phyloP scores from a whole-genome alignment of 768 basidiomycete genomes.

The Brasilioporus rufonigricans region DNA sequence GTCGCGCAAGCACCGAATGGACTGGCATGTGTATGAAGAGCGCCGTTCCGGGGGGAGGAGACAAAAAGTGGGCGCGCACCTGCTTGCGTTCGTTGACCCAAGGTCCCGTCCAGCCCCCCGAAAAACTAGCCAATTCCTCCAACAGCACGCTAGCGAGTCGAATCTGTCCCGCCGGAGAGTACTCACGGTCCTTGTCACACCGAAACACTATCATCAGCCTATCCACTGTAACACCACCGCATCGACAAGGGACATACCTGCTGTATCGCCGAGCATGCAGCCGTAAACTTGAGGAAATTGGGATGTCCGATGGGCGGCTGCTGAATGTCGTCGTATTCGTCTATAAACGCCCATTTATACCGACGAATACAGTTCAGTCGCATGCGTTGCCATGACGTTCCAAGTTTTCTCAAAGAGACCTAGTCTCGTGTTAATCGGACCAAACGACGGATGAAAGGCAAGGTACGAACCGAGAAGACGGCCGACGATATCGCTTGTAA shows the following conservation, averaged over 20 bases:
- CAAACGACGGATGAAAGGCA: background rate
- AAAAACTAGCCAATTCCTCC: slow-evolving; percentile 22
- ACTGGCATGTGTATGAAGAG: too few relatives aligned
- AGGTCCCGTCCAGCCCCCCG: slow-evolving; percentile 42
- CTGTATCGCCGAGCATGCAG: slow-evolving; percentile 37
- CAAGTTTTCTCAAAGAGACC: slow-evolving; percentile 48
- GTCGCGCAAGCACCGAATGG: slow-evolving; percentile 36
- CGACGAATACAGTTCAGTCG: slow-evolving; percentile 59
- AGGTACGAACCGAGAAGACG: slow-evolving; percentile 48
- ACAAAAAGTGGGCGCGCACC: slow-evolving; percentile 32
- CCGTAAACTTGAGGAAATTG: slow-evolving; percentile 48
- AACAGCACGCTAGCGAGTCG: slow-evolving; percentile 45
- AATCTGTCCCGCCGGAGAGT: slow-evolving; percentile 42
- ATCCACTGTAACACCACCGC: background rate
- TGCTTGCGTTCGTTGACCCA: slow-evolving; percentile 49
- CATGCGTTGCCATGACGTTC: slow-evolving; percentile 48
- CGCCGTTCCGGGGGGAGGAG: too few relatives aligned
- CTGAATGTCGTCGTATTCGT: slow-evolving; percentile 54
- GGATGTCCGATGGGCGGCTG: slow-evolving; percentile 52
- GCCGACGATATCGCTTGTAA: slow-evolving; percentile 55
- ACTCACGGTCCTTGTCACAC: slow-evolving; percentile 34
- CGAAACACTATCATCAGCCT: background rate
- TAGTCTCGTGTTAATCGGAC: slow-evolving; percentile 18
- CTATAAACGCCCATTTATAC: slow-evolving; percentile 76
- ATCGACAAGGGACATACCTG: slow-evolving; percentile 29